These are phyloP conservation scores for Globisporangium heterothallicum DNA, from an alignment of 352 stramenopile species.

Conservation along the genomic window DNA sequence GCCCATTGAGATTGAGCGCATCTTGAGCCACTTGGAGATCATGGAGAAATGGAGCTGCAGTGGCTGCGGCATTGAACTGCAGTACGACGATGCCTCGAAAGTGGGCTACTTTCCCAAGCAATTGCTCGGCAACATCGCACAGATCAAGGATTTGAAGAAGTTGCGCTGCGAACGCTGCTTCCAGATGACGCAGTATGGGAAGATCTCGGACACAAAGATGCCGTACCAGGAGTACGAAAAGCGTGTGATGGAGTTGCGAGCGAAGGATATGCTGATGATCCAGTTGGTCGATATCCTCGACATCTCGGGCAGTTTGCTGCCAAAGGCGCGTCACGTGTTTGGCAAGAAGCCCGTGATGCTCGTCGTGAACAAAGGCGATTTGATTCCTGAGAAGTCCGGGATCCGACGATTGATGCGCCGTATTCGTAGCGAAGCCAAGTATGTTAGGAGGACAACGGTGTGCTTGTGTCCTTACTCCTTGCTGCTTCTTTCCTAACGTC, in stretches of 20 bases:
- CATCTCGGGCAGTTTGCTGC: slow-evolving; percentile 84
- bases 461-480: background rate
- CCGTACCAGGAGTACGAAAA: slow-evolving; percentile 86
- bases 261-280: slow-evolving; percentile 88
- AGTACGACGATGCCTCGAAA: slow-evolving; percentile 52
- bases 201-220: slow-evolving; percentile 80
- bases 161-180: slow-evolving; percentile 85
- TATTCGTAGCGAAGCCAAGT: slow-evolving; percentile 76
- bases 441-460: slow-evolving; percentile 15
- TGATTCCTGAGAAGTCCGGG: slow-evolving; percentile 82
- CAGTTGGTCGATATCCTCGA: slow-evolving; percentile 92
- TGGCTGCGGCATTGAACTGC: slow-evolving; percentile 76
- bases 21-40: slow-evolving; percentile 65
- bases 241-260: slow-evolving; percentile 76
- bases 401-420: slow-evolving; percentile 74
- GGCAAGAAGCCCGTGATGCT: slow-evolving; percentile 89
- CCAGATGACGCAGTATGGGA: slow-evolving; percentile 84
- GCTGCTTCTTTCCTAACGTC: background rate
- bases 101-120: slow-evolving; percentile 69
- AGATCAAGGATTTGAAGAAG: slow-evolving; percentile 70
- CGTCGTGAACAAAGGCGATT: slow-evolving; percentile 88
- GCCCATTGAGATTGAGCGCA: slow-evolving; percentile 44
- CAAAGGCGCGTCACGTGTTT: slow-evolving; percentile 80
- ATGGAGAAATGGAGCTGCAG: slow-evolving; percentile 85
- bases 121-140: slow-evolving; percentile 53